Evolutionary conservation across 805 yeast genomes (phyloP), one percentile per base, ranked within the genome.

Genomic region (Debaryomyces prosopidis): DNA sequence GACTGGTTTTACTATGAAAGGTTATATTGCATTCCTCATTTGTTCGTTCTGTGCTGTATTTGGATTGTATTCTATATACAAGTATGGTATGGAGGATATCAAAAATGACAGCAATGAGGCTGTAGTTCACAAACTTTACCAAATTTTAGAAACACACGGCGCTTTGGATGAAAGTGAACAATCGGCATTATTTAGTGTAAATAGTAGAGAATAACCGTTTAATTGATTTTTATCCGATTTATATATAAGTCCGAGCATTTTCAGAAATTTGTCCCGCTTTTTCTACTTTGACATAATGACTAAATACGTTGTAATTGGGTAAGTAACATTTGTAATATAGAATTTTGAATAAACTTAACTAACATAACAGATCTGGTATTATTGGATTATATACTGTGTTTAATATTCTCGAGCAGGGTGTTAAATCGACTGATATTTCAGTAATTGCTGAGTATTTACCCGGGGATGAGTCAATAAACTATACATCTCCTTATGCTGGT

Each of bases 401-500:
- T 52, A 14, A 2, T n/a, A 6, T 30, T n/a, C 33, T 30, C 16
- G 33, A 30, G 12, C 33, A 14, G 6, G 33, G 33, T n/a, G 11
- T 30, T 14, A 30, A 30, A n/a, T 14, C 33, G 4, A 14, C 16
- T 5, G 64, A 76, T 5, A 76, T 88, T 49, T 71, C 79, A 3
- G 75, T 87, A 2, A 53, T 84, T 15, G 92, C 88, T 6, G 79
- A 85, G 56, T 78, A 75, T 53, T 62, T 84, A 32, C 95, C 96
- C 2, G 96, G 95, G 4, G 96, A 88, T 57, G 85, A 81, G 51
- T 81, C 89, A 3, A 79, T 79, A 46, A 71, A 79, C 40, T 88
- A 84, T 62, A 82, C 96, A 1, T 85, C 91, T 0, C 96, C 96
- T 0, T 85, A 85, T 79, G 96, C 96, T 0, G 76, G 75, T 5